Percentiles rank a stretch among this genome's conserved stretches.
These are phyloP conservation scores for Lagenidium giganteum DNA, from an alignment of 352 stramenopile species.

Conservation along the genomic window DNA sequence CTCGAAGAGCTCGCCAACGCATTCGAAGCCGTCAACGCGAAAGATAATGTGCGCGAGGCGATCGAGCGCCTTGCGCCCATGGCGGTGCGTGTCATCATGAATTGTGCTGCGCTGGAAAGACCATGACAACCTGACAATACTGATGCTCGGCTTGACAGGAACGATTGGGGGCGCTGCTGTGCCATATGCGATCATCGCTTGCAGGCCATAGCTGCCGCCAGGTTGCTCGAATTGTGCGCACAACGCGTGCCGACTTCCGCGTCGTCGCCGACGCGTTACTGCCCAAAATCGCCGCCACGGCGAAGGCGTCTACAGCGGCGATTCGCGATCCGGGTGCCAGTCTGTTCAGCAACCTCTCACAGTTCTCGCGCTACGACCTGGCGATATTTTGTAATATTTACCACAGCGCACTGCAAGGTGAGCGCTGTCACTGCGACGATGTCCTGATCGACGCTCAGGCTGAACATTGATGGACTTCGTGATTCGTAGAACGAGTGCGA, in stretches of 20 bases:
- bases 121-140: neutral
- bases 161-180: slow-evolving; percentile 35
- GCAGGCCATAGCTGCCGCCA: slow-evolving; percentile 42
- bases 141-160: slow-evolving; percentile 13
- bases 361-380: slow-evolving; percentile 60
- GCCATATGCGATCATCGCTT: slow-evolving; percentile 40
- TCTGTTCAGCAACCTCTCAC: slow-evolving; percentile 45
- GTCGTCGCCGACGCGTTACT: slow-evolving; percentile 59
- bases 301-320: slow-evolving; percentile 45
- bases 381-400: slow-evolving; percentile 41
- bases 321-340: slow-evolving; percentile 42
- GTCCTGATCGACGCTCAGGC: neutral
- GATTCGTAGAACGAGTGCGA: slow-evolving; percentile 37
- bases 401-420: slow-evolving; percentile 34
- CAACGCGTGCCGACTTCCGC: slow-evolving; percentile 34
- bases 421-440: neutral
- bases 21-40: slow-evolving; percentile 30
- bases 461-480: neutral
- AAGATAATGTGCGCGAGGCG: slow-evolving; percentile 21
- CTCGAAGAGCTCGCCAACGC: slow-evolving; percentile 39
- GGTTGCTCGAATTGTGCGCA: slow-evolving; percentile 41
- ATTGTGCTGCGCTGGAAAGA: neutral
- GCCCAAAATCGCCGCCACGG: slow-evolving; percentile 34
- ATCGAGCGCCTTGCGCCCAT: slow-evolving; percentile 32
- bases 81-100: slow-evolving; percentile 25